Conservation (phyloP, 1,284 basidiomycete species). For the Erythrobasidium hasegawianum region DNA sequence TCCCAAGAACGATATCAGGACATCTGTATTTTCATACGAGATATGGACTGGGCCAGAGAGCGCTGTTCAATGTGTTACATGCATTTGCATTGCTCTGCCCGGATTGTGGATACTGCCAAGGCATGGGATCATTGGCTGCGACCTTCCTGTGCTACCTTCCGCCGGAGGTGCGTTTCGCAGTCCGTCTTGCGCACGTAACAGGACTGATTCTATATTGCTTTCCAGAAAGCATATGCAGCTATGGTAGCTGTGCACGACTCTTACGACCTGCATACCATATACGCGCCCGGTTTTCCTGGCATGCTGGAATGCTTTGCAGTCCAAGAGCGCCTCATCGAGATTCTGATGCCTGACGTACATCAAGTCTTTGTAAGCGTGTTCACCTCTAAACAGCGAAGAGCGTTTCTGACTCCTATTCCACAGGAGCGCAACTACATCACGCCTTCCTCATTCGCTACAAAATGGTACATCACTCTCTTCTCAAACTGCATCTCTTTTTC, state of each 20-base stretch:
- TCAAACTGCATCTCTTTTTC: slow-evolving; percentile 95
- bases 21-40: slow-evolving; percentile 92
- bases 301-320: slow-evolving; percentile 90
- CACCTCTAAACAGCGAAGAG: neutral
- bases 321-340: slow-evolving; percentile 79
- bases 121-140: slow-evolving; percentile 96
- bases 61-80: slow-evolving; percentile 90
- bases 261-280: slow-evolving; percentile 85
- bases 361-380: slow-evolving; percentile 61
- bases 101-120: slow-evolving; percentile 95
- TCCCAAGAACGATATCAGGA: slow-evolving; percentile 91
- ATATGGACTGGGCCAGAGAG: slow-evolving; percentile 90
- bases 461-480: slow-evolving; percentile 95
- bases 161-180: slow-evolving; percentile 59
- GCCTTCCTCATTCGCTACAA: slow-evolving; percentile 91
- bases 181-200: neutral
- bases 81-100: slow-evolving; percentile 78
- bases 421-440: slow-evolving; percentile 78
- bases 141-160: slow-evolving; percentile 90
- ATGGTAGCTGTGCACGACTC: slow-evolving; percentile 79
- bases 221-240: slow-evolving; percentile 69
- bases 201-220: slow-evolving; percentile 8
- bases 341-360: slow-evolving; percentile 83
- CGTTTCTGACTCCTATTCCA: slow-evolving; percentile 3
- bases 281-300: slow-evolving; percentile 91